phyloP scores from a whole-genome alignment of 2,329 filamentous ascomycete species.

The Colletotrichum sp. region DNA sequence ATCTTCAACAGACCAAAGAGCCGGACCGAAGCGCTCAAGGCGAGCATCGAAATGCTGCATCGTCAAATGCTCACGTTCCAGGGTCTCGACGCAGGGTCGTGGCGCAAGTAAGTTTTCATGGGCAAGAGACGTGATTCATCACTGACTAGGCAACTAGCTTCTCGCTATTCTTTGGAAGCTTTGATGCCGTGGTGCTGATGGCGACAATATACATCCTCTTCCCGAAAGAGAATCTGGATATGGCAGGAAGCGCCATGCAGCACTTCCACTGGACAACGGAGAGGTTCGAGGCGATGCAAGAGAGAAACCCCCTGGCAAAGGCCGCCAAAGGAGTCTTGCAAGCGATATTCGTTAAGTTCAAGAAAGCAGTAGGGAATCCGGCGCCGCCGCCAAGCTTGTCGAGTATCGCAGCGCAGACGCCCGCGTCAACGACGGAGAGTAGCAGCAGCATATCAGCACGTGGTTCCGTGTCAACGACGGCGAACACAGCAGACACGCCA shows the following conservation, averaged over 20 bases:
- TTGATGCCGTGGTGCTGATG: slow-evolving; percentile 67
- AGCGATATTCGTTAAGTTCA: slow-evolving; percentile 59
- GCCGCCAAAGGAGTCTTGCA: slow-evolving; percentile 60
- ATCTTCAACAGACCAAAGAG: slow-evolving; percentile 62
- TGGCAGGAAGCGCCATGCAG: slow-evolving; percentile 51
- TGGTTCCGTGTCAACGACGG: slow-evolving; percentile 15
- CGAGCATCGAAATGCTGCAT: slow-evolving; percentile 60
- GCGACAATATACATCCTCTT: slow-evolving; percentile 67
- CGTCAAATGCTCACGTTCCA: slow-evolving; percentile 57
- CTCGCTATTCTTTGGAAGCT: slow-evolving; percentile 66
- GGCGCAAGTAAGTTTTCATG: slow-evolving; percentile 37
- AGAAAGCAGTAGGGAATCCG: slow-evolving; percentile 48
- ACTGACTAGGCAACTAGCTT: slow-evolving; percentile 37
- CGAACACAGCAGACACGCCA: slow-evolving; percentile 18
- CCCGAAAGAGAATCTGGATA: slow-evolving; percentile 57
- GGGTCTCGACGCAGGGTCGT: slow-evolving; percentile 54
- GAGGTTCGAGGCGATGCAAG: slow-evolving; percentile 61
- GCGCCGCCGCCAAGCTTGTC: slow-evolving; percentile 20
- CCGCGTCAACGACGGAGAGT: slow-evolving; percentile 21
- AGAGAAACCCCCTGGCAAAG: slow-evolving; percentile 57
- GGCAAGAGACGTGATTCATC: not conserved
- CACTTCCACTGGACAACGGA: slow-evolving; percentile 66
- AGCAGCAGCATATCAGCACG: slow-evolving; percentile 14
- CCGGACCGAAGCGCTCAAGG: slow-evolving; percentile 59
- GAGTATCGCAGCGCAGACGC: slow-evolving; percentile 9